These are phyloP conservation scores for Citrus australasica DNA, from an alignment of 345 rosid species.

Conservation along the genomic window DNA sequence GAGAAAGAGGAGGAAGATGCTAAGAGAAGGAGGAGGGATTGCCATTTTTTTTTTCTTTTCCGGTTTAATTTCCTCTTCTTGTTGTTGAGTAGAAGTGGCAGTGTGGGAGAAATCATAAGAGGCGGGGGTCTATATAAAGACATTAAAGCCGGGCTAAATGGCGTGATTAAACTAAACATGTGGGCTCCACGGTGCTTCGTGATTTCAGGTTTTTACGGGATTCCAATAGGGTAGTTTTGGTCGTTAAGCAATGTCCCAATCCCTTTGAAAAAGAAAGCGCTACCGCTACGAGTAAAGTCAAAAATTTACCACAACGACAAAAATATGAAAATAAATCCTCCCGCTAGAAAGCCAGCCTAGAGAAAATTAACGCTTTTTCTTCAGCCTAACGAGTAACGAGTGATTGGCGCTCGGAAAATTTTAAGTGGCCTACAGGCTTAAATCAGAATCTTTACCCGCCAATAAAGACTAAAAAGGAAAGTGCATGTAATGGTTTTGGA, in stretches of 20 bases:
- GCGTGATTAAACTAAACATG: conserved; percentile 33
- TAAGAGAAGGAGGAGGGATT: conserved; percentile 16
- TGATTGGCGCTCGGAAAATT: not conserved
- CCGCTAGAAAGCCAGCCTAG: too few species aligned
- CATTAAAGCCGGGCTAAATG: conserved; percentile 18
- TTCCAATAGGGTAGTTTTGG: conserved; percentile 31
- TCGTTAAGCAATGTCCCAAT: conserved; percentile 30
- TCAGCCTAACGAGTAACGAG: not conserved
- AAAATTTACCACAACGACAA: conserved; percentile 1
- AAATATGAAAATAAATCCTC: not conserved
- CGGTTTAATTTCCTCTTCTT: not conserved
- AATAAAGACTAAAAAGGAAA: not conserved
- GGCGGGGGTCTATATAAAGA: conserved; percentile 34
- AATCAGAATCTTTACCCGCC: not conserved
- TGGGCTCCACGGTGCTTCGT: conserved; percentile 39
- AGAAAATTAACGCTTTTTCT: too few species aligned
- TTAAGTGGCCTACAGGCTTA: not conserved
- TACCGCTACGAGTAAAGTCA: conserved; percentile 9
- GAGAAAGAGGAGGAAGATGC: conserved; percentile 32
- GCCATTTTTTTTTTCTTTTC: conserved; percentile 20
- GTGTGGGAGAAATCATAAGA: conserved; percentile 5
- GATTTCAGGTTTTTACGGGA: conserved; percentile 48
- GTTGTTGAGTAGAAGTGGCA: not conserved
- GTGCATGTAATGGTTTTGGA: too few species aligned
- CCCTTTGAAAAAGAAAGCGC: not conserved